Conservation (phyloP, 495 filamentous ascomycete genomes). For the Penicillium pancosmium region DNA sequence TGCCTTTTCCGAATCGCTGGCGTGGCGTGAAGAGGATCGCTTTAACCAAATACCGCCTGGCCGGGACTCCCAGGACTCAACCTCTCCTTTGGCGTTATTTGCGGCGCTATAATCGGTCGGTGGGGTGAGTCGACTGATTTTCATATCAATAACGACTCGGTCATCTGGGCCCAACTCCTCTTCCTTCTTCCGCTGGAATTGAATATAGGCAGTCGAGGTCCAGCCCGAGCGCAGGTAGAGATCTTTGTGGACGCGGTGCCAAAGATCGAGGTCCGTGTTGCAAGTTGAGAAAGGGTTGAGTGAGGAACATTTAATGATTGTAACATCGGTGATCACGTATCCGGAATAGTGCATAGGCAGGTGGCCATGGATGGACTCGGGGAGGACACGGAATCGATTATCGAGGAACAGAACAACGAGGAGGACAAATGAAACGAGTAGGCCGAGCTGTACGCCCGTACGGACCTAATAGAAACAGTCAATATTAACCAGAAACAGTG, state of each 20-base stretch:
- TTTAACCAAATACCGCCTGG: slow-evolving; percentile 86
- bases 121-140: slow-evolving; percentile 77
- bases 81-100: slow-evolving; percentile 43
- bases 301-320: slow-evolving; percentile 73
- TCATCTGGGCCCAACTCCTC: slow-evolving; percentile 77
- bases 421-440: slow-evolving; percentile 66
- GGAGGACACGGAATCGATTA: slow-evolving; percentile 78
- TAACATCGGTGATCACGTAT: slow-evolving; percentile 85
- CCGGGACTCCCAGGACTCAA: slow-evolving; percentile 80
- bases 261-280: slow-evolving; percentile 71
- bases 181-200: slow-evolving; percentile 85
- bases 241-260: slow-evolving; percentile 91
- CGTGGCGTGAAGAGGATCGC: slow-evolving; percentile 71
- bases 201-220: slow-evolving; percentile 78
- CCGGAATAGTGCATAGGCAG: slow-evolving; percentile 81
- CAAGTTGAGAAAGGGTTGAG: slow-evolving; percentile 79
- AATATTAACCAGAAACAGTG: slow-evolving; percentile 14
- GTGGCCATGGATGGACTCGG: slow-evolving; percentile 77
- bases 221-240: slow-evolving; percentile 76
- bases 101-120: slow-evolving; percentile 51
- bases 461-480: slow-evolving; percentile 57
- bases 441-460: slow-evolving; percentile 76
- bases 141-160: slow-evolving; percentile 81
- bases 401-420: slow-evolving; percentile 77
- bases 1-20: slow-evolving; percentile 74